Evolutionary conservation across 345 rosid genomes (phyloP).

Genomic region (Aurinia saxatilis): DNA sequence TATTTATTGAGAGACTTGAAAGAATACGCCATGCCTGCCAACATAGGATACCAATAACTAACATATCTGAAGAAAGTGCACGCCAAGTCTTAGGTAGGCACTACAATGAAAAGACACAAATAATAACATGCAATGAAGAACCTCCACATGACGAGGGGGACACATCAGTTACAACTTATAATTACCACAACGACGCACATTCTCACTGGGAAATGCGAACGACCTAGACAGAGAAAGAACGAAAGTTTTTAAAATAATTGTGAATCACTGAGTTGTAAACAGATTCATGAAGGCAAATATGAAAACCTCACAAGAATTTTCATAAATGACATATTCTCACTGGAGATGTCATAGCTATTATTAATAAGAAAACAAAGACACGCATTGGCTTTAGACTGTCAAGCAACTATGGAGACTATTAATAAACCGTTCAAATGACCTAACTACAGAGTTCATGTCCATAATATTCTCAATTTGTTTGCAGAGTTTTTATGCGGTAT

Average conservation of each 20-base stretch:
- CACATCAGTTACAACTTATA: background rate
- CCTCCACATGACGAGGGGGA: background rate
- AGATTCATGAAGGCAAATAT: constrained; percentile 1
- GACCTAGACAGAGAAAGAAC: constrained; percentile 35
- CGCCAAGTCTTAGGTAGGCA: too few species aligned
- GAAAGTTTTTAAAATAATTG: background rate
- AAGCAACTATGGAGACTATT: too few species aligned
- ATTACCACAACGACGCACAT: constrained; percentile 21
- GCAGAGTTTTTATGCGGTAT: too few species aligned
- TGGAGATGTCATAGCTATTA: background rate
- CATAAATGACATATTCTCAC: background rate
- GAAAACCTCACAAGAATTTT: background rate
- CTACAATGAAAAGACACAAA: constrained; percentile 5
- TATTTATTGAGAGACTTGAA: constrained; percentile 52
- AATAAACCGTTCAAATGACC: too few species aligned
- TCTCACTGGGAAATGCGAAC: constrained; percentile 37
- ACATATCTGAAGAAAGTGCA: background rate
- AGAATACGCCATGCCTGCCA: constrained; percentile 87
- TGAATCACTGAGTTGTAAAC: constrained; percentile 3
- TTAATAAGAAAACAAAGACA: constrained; percentile 1
- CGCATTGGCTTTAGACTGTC: too few species aligned
- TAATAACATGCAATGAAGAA: background rate
- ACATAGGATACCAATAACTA: constrained; percentile 3
- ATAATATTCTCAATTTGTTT: too few species aligned
- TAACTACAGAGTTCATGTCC: too few species aligned